Conservation (phyloP, 225 moss, liverwort and hornwort genomes). For the Climacium dendroides region DNA sequence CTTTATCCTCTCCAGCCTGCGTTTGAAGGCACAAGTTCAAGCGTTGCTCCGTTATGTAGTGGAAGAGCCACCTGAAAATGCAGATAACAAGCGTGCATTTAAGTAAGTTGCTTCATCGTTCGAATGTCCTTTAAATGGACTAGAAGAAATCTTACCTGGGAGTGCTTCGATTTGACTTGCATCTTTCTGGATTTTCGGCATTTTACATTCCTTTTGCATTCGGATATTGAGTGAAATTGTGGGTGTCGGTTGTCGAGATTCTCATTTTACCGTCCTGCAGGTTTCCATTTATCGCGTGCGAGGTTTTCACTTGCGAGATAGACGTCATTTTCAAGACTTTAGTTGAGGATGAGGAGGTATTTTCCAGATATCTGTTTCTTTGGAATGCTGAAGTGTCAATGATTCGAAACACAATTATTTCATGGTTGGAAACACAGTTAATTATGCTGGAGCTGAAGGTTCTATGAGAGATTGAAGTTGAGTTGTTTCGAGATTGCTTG, state of each 20-base stretch:
- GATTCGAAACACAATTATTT: background rate
- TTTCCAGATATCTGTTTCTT: background rate
- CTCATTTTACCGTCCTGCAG: slow-evolving; percentile 26
- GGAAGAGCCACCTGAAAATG: slow-evolving; percentile 93
- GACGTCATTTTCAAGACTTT: slow-evolving; percentile 95
- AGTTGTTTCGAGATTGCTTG: background rate
- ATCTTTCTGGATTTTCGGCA: background rate
- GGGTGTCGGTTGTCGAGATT: background rate
- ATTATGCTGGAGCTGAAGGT: background rate
- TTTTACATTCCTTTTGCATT: background rate
- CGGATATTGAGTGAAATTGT: background rate
- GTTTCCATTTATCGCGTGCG: slow-evolving; percentile 98
- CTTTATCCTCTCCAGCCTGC: slow-evolving; percentile 33
- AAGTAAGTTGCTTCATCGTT: slow-evolving; percentile 47
- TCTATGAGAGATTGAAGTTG: background rate
- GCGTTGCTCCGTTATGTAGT: slow-evolving; percentile 87
- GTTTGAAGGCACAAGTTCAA: slow-evolving; percentile 76
- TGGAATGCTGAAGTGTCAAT: background rate
- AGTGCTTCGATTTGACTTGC: background rate
- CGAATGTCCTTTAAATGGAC: background rate
- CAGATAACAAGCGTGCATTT: slow-evolving; percentile 92
- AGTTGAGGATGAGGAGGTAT: slow-evolving; percentile 98
- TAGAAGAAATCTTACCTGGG: background rate
- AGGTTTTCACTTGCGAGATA: slow-evolving; percentile 95
- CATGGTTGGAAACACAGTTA: background rate